Evolutionary conservation across 768 basidiomycete genomes (phyloP), one percentile per base, ranked within the genome.

Genomic region (Leccinum subgranulosum): DNA sequence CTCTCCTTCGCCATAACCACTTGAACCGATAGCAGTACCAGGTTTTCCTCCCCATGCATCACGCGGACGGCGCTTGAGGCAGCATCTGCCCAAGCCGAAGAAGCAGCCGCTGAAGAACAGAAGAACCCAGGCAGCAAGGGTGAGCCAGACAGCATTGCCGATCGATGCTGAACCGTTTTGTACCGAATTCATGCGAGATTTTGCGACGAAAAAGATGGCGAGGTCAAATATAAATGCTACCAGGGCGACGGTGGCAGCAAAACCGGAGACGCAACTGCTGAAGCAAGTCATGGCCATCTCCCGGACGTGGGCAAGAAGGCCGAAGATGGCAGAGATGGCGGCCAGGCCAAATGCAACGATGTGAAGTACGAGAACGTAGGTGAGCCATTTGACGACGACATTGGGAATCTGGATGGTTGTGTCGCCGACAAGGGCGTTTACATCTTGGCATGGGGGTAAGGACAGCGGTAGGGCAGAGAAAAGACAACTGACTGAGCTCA

Each of bases 171-270:
- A 79, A 6, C 91, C 94, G 19, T 93, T 86, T 4, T 78, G 63
- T n/a, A 85, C 81, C 17, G 65, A 59, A 69, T 91, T 89, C 71
- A 99, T 88, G 53, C 94, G 84, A 46, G 89, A 76, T 68, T 88
- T 94, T 57, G 91, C 91, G 55, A 96, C 74, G 78, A 92, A 93
- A 76, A 98, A 98, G 56, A 97, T 76, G 63, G 83, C 89, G 57
- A 98, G 74, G 72, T 99, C 97, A 73, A 98, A 94, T 31, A 96
- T 84, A 73, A 98, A 95, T 5, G 95, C 94, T 46, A 92, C 66
- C 58, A 98, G 78, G 51, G 92, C 81, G 57, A 96, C 74, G 1
- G 81, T 74, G 0, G 93, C 92, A 12, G 88, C 92, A 60, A 94
- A 84, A 6, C 91, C 86, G 4, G 91, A 88, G 58, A 96, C 75